Percentiles rank a stretch among this genome's conserved stretches.
Conservation (phyloP, 305 asterid species). For the Fraxinus baroniana region DNA sequence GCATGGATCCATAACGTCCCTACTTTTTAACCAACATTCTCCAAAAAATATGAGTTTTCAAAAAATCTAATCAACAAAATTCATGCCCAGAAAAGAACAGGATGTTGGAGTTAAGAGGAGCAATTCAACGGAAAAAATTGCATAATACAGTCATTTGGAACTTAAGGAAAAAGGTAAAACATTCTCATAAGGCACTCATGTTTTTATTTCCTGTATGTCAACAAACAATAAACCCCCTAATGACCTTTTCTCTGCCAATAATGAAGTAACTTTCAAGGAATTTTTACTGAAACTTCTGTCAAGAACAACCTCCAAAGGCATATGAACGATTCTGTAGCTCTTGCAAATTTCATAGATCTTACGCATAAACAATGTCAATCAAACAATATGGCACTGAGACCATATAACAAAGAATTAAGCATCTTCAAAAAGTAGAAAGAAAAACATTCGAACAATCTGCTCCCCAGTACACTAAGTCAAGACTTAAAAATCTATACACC, state of each 20-base stretch:
- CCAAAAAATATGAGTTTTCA: not conserved
- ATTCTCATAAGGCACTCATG: not conserved
- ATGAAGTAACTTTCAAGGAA: not conserved
- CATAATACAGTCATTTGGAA: not conserved
- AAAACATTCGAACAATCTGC: not conserved
- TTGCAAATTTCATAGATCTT: not conserved
- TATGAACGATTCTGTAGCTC: not conserved
- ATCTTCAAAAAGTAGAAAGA: not conserved
- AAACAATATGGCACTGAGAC: not conserved
- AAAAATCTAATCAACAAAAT: not conserved
- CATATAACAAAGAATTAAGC: not conserved
- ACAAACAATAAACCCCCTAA: not conserved
- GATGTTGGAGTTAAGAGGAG: not conserved
- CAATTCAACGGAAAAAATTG: not conserved
- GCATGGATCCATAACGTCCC: not conserved
- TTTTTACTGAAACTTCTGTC: not conserved
- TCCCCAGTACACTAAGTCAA: not conserved
- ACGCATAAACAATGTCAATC: not conserved
- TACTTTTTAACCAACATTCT: not conserved
- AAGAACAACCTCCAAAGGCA: not conserved
- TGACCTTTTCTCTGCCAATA: not conserved
- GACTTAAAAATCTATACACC: not conserved
- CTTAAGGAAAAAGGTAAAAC: not conserved
- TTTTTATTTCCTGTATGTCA: not conserved
- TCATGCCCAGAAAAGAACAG: not conserved